These are phyloP conservation scores for Blepharisma japonicum DNA, from an alignment of 73 alveolate species.

Conservation along the genomic window DNA sequence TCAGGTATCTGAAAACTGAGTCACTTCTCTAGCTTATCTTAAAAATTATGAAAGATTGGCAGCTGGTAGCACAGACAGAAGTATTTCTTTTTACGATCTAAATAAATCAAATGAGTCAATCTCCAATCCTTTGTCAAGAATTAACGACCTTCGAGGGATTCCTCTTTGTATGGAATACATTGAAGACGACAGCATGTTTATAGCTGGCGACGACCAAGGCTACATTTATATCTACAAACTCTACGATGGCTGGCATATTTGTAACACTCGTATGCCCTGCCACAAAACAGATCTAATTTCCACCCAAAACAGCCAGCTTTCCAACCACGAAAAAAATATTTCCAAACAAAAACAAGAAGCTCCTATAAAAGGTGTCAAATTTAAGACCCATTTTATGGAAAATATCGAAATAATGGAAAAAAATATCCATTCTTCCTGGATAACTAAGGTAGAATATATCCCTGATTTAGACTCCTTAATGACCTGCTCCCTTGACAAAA, in stretches of 20 bases:
- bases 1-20: conserved; percentile 56
- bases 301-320: background rate
- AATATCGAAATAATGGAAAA: conserved; percentile 35
- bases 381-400: conserved; percentile 16
- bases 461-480: conserved; percentile 60
- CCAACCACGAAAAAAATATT: background rate
- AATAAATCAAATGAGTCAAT: conserved; percentile 44
- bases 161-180: conserved; percentile 60
- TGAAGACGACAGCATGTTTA: conserved; percentile 40
- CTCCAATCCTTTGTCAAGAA: conserved; percentile 49
- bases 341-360: background rate
- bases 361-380: background rate
- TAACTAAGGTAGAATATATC: conserved; percentile 57
- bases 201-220: conserved; percentile 77
- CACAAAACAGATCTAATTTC: background rate
- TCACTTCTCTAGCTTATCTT: conserved; percentile 53
- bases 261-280: conserved; percentile 47
- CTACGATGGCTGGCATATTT: conserved; percentile 60
- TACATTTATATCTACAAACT: conserved; percentile 56
- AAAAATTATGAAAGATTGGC: conserved; percentile 53
- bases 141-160: conserved; percentile 57
- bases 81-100: conserved; percentile 56
- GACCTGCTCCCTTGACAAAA: conserved; percentile 60
- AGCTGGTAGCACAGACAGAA: conserved; percentile 65
- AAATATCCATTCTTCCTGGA: conserved; percentile 63